Base-by-base conservation (phyloP, 345 rosid species). In the Mangifera indica region DNA sequence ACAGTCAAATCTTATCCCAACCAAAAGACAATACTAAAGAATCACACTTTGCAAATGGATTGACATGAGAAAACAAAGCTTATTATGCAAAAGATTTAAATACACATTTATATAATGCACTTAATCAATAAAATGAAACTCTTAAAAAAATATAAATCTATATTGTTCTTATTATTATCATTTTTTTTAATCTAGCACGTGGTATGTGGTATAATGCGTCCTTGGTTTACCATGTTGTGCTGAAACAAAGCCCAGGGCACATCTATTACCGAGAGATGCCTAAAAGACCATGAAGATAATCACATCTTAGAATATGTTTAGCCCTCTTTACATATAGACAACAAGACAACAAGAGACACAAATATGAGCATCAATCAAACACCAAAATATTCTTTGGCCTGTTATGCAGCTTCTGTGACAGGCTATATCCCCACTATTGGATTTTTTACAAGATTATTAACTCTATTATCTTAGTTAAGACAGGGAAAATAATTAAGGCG, bases 391-490 rank as follows among this genome's bases (percentile, higher is more conserved):
- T 55, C 24, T 44, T 51, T 24, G 22, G 18, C 18, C 59, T 25
- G 20, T 46, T 64, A 45, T 56, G 12, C 42, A 60, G 70, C 25
- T 62, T 67, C 60, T 29, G 10, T 44, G 26, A 59, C 40, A 10
- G 56, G 24, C 44, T 66, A 9, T 17, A 29, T 26, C 20, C 32
- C 45, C 40, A 10, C 44, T 48, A 9, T 65, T 29, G 22, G 32
- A 51, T 49, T 17, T 51, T 66, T 44, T 15, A 29, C 10, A 59
- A 45, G 45, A 17, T 26, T 18, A 70, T 70, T 59, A n/a, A 45
- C 29, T 58, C 73, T n/a, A 14, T 3, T 34, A 26, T 70, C 44
- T 12, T 59, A 29, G 45, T 25, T 69, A 58, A 69, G 63, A 69
- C n/a, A 18, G 22, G 5, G 48, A n/a, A 24, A 29, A 26, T 29